Evolutionary conservation across 176 grass and related monocot species (phyloP), one percentile per base, ranked within the genome.

Genomic region (Eragrostis nindensis): DNA sequence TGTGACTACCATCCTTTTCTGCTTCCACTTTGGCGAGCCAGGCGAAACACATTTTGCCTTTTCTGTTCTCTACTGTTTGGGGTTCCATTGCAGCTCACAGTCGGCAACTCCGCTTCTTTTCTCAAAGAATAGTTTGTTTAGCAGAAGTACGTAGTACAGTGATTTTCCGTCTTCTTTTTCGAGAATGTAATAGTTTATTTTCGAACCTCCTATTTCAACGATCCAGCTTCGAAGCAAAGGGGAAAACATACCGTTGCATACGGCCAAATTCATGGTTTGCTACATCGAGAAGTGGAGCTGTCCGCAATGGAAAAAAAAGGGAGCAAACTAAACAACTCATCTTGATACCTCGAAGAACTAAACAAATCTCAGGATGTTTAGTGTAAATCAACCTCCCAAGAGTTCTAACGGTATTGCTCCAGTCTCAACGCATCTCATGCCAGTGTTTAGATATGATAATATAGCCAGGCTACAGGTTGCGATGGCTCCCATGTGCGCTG

Each of bases 341-440:
- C 75, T 80, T 27, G 42, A 54, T 75, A 63, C 76, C 45, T 63
- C 63, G 53, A 76, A 54, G 1, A 73, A 17, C 45, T 62, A 84
- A 89, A 89, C 63, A 45, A 70, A 73, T 75, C 25, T 63, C 18
- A 50, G 63, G 54, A 61, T 61, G 57, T 61, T 27, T 27, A 61
- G 10, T 24, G 8, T 25, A 59, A 62, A 14, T 22, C 56, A 59
- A 9, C 0, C 56, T 68, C 22, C 62, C 7, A 57, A 68, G 49
- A 38, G 39, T 39, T 76, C 39, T 66, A 84, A 89, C 87, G 76
- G 70, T 63, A 75, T 87, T 80, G 76, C 76, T 69, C 6, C 19
- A 63, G 75, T 89, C 76, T 80, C 44, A 53, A 85, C 47, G 46
- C 70, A 55, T 76, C 70, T 63, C 38, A 44, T 56, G 52, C 66